Base-by-base conservation (phyloP, 495 filamentous ascomycete species). In the Jackrogersella minutella region DNA sequence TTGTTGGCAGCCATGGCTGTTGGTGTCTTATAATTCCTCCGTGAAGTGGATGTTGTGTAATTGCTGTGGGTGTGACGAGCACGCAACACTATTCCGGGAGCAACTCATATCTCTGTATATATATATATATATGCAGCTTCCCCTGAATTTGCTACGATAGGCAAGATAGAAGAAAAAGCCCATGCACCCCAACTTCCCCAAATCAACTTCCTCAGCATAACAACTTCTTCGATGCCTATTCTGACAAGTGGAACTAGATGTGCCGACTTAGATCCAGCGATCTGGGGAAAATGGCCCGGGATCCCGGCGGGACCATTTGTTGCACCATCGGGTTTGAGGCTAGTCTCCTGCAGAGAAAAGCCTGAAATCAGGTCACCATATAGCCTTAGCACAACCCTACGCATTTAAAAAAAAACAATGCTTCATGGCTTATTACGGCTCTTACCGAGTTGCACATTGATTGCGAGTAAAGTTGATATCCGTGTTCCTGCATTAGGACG, bases 1-100 rank as follows among this genome's bases (percentile, higher is more conserved):
- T 66, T 71, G 49, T 19, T 66, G 36, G 64, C 31, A 41, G 71
- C 46, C 71, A 74, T 73, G 30, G 6, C 7, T 54, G 37, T 61
- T 33, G 28, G 57, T 28, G 60, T 62, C 21, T 55, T 60, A 21
- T 11, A 39, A 33, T 37, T 57, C 11, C 24, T 31, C 30, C 19
- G 34, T 46, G 3, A 28, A 34, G 14, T 49, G 11, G 2, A 24
- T 34, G 52, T n/a, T 36, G 37, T 40, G 19, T 34, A 58, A 26
- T 58, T 9, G 39, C 19, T 49, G 49, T 17, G 47, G 49, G 30
- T 59, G 44, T 43, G 34, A 43, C 43, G 49, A 69, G 66, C 66
- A 69, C 66, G 66, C 61, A 64, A 69, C 43, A 39, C 6, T 5
- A 14, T 31, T 58, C 50, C 37, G 13, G 14, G 56, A 64, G 61